phyloP scores from a whole-genome alignment of 2,329 filamentous ascomycete genomes.

The Xylariales sp. region DNA sequence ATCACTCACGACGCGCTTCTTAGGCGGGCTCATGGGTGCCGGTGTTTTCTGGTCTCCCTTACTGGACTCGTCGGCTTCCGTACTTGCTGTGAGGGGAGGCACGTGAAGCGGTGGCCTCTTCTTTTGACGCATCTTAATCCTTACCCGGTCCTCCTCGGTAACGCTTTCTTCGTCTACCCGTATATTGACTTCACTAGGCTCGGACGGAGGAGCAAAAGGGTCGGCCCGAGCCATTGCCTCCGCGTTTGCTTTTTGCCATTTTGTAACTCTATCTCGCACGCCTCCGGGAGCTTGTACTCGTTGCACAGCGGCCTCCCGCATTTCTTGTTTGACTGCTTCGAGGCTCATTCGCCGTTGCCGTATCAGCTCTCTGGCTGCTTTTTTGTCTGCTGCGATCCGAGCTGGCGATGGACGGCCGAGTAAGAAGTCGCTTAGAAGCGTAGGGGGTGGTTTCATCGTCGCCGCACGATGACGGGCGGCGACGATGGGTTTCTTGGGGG shows the following conservation, averaged over 20 bases:
- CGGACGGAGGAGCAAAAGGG: slow-evolving; percentile 64
- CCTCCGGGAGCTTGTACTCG: slow-evolving; percentile 71
- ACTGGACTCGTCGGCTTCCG: slow-evolving; percentile 46
- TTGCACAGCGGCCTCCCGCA: slow-evolving; percentile 68
- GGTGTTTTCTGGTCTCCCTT: slow-evolving; percentile 53
- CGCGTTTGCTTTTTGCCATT: slow-evolving; percentile 85
- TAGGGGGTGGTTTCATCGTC: slow-evolving; percentile 46
- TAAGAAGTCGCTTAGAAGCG: slow-evolving; percentile 49
- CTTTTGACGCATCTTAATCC: slow-evolving; percentile 66
- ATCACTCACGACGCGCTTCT: slow-evolving; percentile 93
- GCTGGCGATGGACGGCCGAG: slow-evolving; percentile 57
- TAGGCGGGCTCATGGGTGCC: slow-evolving; percentile 72
- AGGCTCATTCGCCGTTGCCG: slow-evolving; percentile 67
- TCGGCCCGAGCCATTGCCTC: slow-evolving; percentile 67
- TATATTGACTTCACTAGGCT: slow-evolving; percentile 71
- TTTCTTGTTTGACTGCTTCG: slow-evolving; percentile 69
- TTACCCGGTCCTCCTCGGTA: slow-evolving; percentile 69
- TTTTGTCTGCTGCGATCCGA: slow-evolving; percentile 61
- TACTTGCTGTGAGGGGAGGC: slow-evolving; percentile 46
- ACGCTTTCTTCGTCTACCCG: slow-evolving; percentile 70
- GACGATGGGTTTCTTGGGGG: slow-evolving; percentile 40
- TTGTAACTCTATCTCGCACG: slow-evolving; percentile 82
- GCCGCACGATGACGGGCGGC: slow-evolving; percentile 45
- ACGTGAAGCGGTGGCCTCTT: slow-evolving; percentile 52
- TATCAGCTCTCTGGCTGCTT: slow-evolving; percentile 51